Percentiles rank a stretch among this genome's conserved stretches.
phyloP scores from a whole-genome alignment of 2,329 filamentous ascomycete genomes.

The Chlorencoelia australis region DNA sequence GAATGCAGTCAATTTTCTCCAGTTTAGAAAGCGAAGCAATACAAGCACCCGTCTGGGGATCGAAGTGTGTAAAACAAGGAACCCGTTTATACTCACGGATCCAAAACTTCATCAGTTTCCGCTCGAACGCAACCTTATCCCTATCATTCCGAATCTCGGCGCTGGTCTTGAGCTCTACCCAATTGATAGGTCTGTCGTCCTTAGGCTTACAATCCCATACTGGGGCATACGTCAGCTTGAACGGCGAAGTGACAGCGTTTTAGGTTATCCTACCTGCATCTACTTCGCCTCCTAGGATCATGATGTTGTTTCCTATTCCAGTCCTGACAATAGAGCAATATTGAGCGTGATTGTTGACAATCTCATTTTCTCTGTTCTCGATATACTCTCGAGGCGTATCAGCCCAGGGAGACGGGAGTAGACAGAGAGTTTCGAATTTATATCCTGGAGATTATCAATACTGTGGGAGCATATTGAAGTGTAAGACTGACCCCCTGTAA shows the following conservation, averaged over 20 bases:
- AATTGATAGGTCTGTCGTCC: conserved; percentile 62
- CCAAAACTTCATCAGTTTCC: conserved; percentile 93
- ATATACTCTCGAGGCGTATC: conserved; percentile 66
- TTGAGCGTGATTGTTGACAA: conserved; percentile 83
- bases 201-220: conserved; percentile 76
- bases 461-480: too few species aligned
- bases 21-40: too few species aligned
- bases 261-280: conserved; percentile 57
- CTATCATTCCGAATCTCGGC: conserved; percentile 57
- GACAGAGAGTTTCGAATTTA: conserved; percentile 85
- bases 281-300: conserved; percentile 87
- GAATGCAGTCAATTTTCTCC: too few species aligned
- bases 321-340: conserved; percentile 93
- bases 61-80: too few species aligned
- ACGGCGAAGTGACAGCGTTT: neutral
- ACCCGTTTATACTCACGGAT: too few species aligned
- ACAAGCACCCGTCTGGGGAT: too few species aligned
- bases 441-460: conserved; percentile 53
- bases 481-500: too few species aligned
- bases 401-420: conserved; percentile 66
- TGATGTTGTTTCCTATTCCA: conserved; percentile 62
- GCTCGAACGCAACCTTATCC: conserved; percentile 68
- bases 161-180: conserved; percentile 93
- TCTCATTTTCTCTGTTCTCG: conserved; percentile 57
- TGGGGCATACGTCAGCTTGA: conserved; percentile 24